Conservation (phyloP, 2,329 filamentous ascomycete genomes). For the Remersonia thermophila region DNA sequence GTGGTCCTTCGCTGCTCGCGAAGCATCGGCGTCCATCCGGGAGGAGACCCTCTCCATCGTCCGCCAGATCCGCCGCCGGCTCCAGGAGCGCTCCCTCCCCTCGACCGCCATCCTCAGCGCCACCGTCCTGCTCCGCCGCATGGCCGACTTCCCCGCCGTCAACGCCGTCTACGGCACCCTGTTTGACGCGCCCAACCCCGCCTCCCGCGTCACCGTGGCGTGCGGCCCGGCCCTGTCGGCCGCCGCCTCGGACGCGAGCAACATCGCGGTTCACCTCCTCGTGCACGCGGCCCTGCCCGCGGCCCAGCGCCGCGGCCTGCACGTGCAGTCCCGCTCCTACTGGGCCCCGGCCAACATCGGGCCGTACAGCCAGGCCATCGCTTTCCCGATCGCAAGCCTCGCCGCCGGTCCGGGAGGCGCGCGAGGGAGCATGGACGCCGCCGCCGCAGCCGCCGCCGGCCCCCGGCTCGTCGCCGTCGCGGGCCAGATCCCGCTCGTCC, state of each 20-base stretch:
- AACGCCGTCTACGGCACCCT: conserved; percentile 65
- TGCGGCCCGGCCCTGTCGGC: conserved; percentile 59
- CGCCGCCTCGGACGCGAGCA: conserved; percentile 38
- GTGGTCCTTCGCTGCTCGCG: conserved; percentile 22
- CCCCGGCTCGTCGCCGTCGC: conserved; percentile 52
- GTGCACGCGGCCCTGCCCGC: conserved; percentile 22
- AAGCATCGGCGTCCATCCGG: conserved; percentile 24
- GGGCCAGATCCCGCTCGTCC: conserved; percentile 82
- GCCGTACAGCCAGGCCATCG: conserved; percentile 84
- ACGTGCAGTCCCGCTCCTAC: conserved; percentile 88
- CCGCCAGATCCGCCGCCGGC: conserved; percentile 29
- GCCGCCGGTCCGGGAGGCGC: not conserved
- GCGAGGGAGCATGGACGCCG: not conserved
- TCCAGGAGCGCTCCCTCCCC: conserved; percentile 25
- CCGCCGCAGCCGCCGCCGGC: conserved; percentile 7
- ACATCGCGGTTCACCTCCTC: conserved; percentile 46
- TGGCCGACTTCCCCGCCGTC: conserved; percentile 64
- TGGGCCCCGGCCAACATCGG: conserved; percentile 98
- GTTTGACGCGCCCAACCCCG: conserved; percentile 69
- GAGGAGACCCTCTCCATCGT: conserved; percentile 38
- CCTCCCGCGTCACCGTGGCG: conserved; percentile 72
- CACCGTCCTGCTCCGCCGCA: conserved; percentile 60
- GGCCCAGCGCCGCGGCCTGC: conserved; percentile 48
- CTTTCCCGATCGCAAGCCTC: conserved; percentile 26
- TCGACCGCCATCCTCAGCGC: conserved; percentile 39